Percentiles rank a stretch among this genome's conserved stretches.
These are phyloP conservation scores for Luvunga scandens DNA, from an alignment of 345 rosid genomes.

Conservation along the genomic window DNA sequence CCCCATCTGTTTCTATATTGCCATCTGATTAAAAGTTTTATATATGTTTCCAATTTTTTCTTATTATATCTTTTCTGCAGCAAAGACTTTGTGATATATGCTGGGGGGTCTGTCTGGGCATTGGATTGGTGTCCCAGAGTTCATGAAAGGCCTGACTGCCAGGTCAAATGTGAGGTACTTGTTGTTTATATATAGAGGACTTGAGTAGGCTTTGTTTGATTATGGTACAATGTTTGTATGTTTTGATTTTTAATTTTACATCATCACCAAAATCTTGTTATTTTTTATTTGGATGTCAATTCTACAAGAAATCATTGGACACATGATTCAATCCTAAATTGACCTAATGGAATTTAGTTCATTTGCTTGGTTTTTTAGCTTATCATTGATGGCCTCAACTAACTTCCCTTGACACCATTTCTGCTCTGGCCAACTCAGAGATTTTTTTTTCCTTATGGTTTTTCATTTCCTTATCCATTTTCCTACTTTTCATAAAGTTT, in stretches of 20 bases:
- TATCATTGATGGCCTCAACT: not conserved
- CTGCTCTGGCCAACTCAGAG: not conserved
- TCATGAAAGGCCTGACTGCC: constrained; percentile 42
- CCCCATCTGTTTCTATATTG: not conserved
- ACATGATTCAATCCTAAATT: not conserved
- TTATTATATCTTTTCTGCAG: constrained; percentile 40
- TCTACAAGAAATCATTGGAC: not conserved
- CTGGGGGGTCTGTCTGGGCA: constrained; percentile 92
- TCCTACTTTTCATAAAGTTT: not conserved
- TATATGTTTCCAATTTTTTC: not conserved
- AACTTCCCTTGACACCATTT: not conserved
- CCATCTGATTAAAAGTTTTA: not conserved
- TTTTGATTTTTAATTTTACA: not conserved
- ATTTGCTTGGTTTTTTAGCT: no score
- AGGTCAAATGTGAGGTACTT: constrained; percentile 67
- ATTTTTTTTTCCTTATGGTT: no score
- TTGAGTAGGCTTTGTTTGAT: not conserved
- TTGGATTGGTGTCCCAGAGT: constrained; percentile 90
- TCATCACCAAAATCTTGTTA: not conserved
- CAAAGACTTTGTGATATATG: constrained; percentile 73
- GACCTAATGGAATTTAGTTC: not conserved
- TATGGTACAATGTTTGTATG: not conserved
- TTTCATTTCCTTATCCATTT: not conserved
- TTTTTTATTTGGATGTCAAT: not conserved
- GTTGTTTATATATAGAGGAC: not conserved